Evolutionary conservation across 176 grass and related monocot genomes (phyloP), one percentile per base, ranked within the genome.

Genomic region (Oryza brachyantha): DNA sequence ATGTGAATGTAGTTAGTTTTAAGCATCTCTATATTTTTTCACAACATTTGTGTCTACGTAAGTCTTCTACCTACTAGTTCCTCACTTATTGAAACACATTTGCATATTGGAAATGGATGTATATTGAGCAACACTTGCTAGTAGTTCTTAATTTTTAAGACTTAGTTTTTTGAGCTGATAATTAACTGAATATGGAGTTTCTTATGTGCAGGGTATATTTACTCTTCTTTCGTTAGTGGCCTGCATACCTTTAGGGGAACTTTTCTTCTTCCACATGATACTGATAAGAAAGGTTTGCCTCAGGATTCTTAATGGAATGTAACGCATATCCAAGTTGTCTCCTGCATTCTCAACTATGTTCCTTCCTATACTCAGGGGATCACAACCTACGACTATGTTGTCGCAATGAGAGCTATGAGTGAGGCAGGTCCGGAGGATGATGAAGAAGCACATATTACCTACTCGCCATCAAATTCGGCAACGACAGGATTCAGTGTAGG

Each of bases 241-340:
- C 54, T 92, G 90, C 62, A 43, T 99, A 77, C 96, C 96, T 71
- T 83, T 99, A 64, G 88, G 87, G 26, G 96, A 99, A 78, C 92
- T 99, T 77, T 93, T 99, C 92, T 99, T 99, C 90, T 99, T 99
- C 81, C 96, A 95, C 88, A 91, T 99, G 75, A 95, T 99, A 88
- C 61, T 99, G 67, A 95, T 99, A 28, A 91, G 90, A 86, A 99
- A 99, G 96, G 96, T 99, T 79, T 75, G 73, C 38, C 21, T 75
- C 46, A 61, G 54, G 64, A 29, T 81, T 77, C 24, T 9, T 41
- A 77, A 21, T 63, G 17, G 45, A 62, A 38, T 80, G 58, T 87
- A 36, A 28, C 57, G 64, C 19, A 66, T 79, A 34, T 60, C 25
- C 2, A 68, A 84, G 70, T 21, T 42, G 63, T 6, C 66, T 80